Base-by-base conservation (phyloP, 2,329 filamentous ascomycete genomes). In the Exophiala bonariae region DNA sequence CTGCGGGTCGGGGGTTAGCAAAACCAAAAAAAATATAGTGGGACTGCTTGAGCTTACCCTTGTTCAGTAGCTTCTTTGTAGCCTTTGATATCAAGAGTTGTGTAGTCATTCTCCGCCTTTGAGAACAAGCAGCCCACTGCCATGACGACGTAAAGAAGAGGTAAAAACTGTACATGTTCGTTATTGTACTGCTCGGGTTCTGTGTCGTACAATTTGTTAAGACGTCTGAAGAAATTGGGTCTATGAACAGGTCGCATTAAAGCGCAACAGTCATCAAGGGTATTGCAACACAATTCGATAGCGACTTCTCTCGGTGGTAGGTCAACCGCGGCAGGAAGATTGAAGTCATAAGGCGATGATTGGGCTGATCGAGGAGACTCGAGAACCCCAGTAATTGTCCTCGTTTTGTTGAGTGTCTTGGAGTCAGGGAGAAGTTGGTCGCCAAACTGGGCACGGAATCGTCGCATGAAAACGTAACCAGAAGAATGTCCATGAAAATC, bases 401-500 rank as follows among this genome's bases (percentile, higher is more conserved):
- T 73, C 67, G 71, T 77, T 34, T 65, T 71, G 17, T 64, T 52
- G 79, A 73, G 51, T 85, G 53, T 47, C 4, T 30, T 23, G 68
- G 63, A 85, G 76, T 52, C 80, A 63, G 60, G 67, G 69, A 59
- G 85, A 38, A 93, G 78, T 55, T 93, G 75, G 51, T 85, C 82
- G 35, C 88, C 86, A 57, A 96, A 88, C 62, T 96, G 87, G 61
- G 95, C 87, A 60, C 89, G 86, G 79, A 99, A 85, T 44, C 88
- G 83, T 55, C 83, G 81, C 59, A 96, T 79, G 65, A 96, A 99
- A 54, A 92, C 89, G 34, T 91, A 80, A 2, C 92, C 91, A 0
- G 93, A 97, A 0, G 92, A 96, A 55, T 88, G 87, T 38, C 93
- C 93, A 63, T 95, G 89, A 61, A 96, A 99, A 67, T 97, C 91